Evolutionary conservation across 78 protist genomes (phyloP), one percentile per base, ranked within the genome.

Genomic region (Isochrysis galbana): DNA sequence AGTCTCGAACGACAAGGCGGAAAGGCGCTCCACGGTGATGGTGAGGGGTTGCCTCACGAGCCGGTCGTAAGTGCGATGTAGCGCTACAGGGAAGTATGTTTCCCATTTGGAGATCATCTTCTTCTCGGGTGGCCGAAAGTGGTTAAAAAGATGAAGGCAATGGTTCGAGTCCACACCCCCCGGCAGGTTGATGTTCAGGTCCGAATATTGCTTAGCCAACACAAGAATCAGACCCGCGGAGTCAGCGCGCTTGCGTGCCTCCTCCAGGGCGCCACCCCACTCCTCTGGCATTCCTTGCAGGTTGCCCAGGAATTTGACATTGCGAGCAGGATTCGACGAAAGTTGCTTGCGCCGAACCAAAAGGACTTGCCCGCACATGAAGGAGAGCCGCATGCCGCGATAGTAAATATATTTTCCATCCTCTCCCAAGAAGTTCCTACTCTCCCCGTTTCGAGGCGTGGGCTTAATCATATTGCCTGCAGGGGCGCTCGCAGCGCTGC

Each of bases 101-200:
- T 77, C 84, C 84, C 84, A 77, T 46, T 77, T 77, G 84, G 2
- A 22, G 84, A 77, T 77, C 84, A 77, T 77, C 84, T 77, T 77
- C 84, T 77, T 77, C 17, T 26, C 84, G n/a, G 21, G n/a, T 46
- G 84, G 84, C 32, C 84, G 84, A 46, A 23, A 77, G 84, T 77
- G 84, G 84, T 77, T 77, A 46, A 77, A 77, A 46, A 77, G 84
- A 17, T 77, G 84, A 26, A 77, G 84, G 84, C 84, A 77, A 29
- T 77, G 84, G 46, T 77, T 77, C 23, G 47, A 39, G n/a, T 77
- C 84, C 17, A 77, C 48, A 26, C 84, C 84, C 48, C 84, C 84
- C 25, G 47, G 84, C 46, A 1, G 44, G 21, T 3, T 7, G 34
- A 77, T 0, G 46, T 77, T 17, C 21, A 77, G 44, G 47, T 77